Evolutionary conservation across 768 basidiomycete species (phyloP), one percentile per base, ranked within the genome.

Genomic region (Mycena vitilis): DNA sequence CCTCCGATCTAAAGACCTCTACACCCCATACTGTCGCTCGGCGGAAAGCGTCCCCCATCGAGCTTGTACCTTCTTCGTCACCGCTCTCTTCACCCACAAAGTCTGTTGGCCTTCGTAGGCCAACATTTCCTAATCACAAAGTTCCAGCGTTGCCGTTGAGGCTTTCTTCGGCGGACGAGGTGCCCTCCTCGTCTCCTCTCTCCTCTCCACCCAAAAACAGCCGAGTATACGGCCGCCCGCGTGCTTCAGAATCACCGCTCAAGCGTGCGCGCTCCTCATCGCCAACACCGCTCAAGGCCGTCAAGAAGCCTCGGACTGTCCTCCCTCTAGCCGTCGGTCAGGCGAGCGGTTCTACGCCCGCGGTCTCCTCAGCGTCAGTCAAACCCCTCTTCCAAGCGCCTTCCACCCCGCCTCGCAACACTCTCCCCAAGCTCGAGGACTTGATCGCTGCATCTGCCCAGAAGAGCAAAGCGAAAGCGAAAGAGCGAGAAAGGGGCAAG

Each of bases 1-100:
- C 86, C 37, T 79, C 83, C 13, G 78, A 87, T 64, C 74, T 89
- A 23, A 73, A 78, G 38, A 88, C 87, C 34, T 90, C 88, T 2
- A 89, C 88, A 6, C 88, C 88, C 15, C 69, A 73, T 54, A 60
- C 72, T 53, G 47, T 57, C 12, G 45, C 38, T 16, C 81, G 80
- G 30, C 75, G 74, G n/a, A 87, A 87, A 74, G 85, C 86, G 4
- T 76, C 81, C 40, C 79, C 83, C 3, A 86, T 87, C 40, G 72
- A 73, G 12, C 70, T 73, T 6, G 72, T 78, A 12, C 73, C 78
- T 3, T 71, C 77, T 51, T 72, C 76, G n/a, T 78, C 80, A 4
- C 75, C 74, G 12, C 34, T 66, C 13, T 30, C 47, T 11, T 48
- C 30, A 42, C 54, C 55, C 45, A 57, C 63, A 58, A 30, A 51